Evolutionary conservation across 768 basidiomycete species (phyloP).

Genomic region (Gloeopeniophorella convolvens): DNA sequence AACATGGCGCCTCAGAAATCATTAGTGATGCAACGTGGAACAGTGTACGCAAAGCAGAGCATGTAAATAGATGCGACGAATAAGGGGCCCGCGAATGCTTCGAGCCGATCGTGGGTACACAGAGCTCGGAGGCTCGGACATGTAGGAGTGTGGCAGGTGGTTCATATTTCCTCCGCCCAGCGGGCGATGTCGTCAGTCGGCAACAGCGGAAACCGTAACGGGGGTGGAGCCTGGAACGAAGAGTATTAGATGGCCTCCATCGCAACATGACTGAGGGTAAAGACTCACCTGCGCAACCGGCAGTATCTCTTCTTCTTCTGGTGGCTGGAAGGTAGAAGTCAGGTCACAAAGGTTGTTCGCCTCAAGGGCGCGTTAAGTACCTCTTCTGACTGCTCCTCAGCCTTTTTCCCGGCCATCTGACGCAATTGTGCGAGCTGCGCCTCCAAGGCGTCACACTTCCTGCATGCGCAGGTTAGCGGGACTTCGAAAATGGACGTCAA

Average conservation of each 20-base stretch:
- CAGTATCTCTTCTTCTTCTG: too few species aligned
- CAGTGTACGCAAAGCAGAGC: too few species aligned
- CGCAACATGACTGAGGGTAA: too few species aligned
- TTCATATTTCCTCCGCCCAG: conserved; percentile 49
- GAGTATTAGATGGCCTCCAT: too few species aligned
- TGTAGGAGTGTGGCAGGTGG: neutral
- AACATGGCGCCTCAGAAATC: too few species aligned
- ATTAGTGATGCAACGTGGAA: too few species aligned
- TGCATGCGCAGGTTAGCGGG: conserved; percentile 22
- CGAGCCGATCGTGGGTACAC: neutral
- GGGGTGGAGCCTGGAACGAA: too few species aligned
- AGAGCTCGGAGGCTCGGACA: neutral
- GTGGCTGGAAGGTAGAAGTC: too few species aligned
- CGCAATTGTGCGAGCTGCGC: conserved; percentile 54
- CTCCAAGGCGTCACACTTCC: conserved; percentile 70
- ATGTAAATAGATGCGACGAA: too few species aligned
- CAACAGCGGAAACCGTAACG: conserved; percentile 16
- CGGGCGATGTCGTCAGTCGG: conserved; percentile 40
- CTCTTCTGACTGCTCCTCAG: conserved; percentile 9
- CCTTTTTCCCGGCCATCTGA: conserved; percentile 8
- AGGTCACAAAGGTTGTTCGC: too few species aligned
- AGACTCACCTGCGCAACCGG: too few species aligned
- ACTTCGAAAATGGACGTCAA: neutral
- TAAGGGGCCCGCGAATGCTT: too few species aligned
- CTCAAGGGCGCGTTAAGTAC: conserved; percentile 9